These are phyloP conservation scores for Trypanosoma congolense DNA, from an alignment of 208 protist genomes.

Conservation along the genomic window DNA sequence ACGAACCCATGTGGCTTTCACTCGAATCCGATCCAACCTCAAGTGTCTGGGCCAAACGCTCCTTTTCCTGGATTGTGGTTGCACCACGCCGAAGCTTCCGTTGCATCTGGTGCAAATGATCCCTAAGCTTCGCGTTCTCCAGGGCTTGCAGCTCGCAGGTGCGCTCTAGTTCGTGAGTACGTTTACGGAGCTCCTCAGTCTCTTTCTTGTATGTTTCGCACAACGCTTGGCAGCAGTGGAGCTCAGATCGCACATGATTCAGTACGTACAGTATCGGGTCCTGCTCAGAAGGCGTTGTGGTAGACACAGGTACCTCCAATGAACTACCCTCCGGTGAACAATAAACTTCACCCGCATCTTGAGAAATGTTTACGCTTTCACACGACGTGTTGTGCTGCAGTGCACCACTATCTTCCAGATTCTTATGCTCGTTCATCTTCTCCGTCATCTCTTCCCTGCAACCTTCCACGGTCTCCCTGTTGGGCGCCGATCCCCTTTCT, in stretches of 20 bases:
- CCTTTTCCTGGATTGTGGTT: too few species aligned
- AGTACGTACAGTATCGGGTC: background rate
- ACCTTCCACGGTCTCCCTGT: background rate
- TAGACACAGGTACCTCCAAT: slow-evolving; percentile 1
- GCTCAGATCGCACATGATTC: slow-evolving; percentile 9
- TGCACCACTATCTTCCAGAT: background rate
- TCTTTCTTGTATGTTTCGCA: slow-evolving; percentile 17
- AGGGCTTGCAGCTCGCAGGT: background rate
- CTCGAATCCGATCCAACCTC: too few species aligned
- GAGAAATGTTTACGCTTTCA: background rate
- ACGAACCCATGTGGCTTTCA: too few species aligned
- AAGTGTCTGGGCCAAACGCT: background rate
- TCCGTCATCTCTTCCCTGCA: background rate
- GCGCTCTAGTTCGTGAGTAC: slow-evolving; percentile 9
- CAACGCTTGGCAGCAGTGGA: slow-evolving; percentile 2
- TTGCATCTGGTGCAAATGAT: slow-evolving; percentile 1
- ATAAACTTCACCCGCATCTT: background rate
- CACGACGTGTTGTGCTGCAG: background rate
- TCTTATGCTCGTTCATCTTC: background rate
- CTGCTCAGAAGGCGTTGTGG: background rate
- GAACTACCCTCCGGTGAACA: background rate
- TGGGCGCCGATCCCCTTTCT: background rate
- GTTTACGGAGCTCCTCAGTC: slow-evolving; percentile 9
- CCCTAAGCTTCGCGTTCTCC: slow-evolving; percentile 8
- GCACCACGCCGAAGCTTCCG: background rate